Conservation (phyloP, 352 stramenopile species). For the Ophiocytium majus region DNA sequence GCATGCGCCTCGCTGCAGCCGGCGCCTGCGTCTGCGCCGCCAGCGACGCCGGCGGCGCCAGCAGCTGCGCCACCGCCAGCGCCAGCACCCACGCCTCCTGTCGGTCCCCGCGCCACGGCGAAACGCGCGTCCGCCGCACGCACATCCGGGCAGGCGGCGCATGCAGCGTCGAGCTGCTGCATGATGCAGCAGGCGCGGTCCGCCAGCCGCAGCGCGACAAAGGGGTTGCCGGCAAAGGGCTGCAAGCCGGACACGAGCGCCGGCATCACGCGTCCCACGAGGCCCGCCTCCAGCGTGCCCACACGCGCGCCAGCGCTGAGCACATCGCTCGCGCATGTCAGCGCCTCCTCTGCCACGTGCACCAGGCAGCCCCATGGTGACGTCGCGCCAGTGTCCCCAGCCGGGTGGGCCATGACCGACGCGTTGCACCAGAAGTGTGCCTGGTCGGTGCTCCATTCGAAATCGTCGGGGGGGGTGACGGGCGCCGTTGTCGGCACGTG, state of each 20-base stretch:
- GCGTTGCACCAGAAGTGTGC: not conserved
- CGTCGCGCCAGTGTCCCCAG: not conserved
- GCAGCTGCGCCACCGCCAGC: too few species aligned
- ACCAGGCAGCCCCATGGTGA: not conserved
- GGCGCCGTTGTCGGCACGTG: slow-evolving; percentile 65
- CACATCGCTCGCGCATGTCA: not conserved
- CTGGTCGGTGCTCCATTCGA: not conserved
- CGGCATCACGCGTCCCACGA: slow-evolving; percentile 39
- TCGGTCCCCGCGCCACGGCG: slow-evolving; percentile 20
- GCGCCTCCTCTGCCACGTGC: not conserved
- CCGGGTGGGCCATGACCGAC: not conserved
- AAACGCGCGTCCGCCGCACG: slow-evolving; percentile 27
- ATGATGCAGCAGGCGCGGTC: slow-evolving; percentile 28
- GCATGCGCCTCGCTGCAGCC: not conserved
- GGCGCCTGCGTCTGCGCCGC: too few species aligned
- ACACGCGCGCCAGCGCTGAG: not conserved
- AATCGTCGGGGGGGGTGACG: not conserved
- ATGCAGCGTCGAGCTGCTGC: slow-evolving; percentile 31
- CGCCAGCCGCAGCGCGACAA: slow-evolving; percentile 33
- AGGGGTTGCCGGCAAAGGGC: slow-evolving; percentile 36
- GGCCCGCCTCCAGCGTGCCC: slow-evolving; percentile 24
- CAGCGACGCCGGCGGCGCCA: too few species aligned
- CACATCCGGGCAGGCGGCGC: slow-evolving; percentile 21
- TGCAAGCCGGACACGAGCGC: slow-evolving; percentile 34
- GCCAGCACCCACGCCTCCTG: too few species aligned